phyloP scores from a whole-genome alignment of 108 stramenopile species.

The Phaeodactylum tricornutum region DNA sequence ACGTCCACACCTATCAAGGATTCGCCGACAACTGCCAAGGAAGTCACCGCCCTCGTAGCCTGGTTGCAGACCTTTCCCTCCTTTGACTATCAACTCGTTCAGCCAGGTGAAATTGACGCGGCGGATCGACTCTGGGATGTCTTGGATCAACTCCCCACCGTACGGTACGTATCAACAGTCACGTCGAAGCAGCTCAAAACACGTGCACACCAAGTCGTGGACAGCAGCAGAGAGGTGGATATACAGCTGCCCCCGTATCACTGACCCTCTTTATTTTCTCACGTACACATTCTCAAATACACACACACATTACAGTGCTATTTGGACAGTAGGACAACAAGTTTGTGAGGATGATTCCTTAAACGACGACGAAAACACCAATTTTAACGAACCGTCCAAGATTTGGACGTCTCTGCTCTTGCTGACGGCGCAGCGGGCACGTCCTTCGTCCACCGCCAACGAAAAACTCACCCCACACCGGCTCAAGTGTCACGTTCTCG shows the following conservation, averaged over 20 bases:
- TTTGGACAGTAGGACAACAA: slow-evolving; percentile 23
- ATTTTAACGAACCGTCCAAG: slow-evolving; percentile 4
- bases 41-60: slow-evolving; percentile 18
- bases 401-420: slow-evolving; percentile 19
- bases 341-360: slow-evolving; percentile 7
- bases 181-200: not conserved
- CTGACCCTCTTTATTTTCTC: not conserved
- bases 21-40: too few species aligned
- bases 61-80: slow-evolving; percentile 34
- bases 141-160: slow-evolving; percentile 3
- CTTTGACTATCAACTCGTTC: slow-evolving; percentile 6
- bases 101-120: slow-evolving; percentile 7
- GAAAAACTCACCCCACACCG: slow-evolving; percentile 1
- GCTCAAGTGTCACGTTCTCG: slow-evolving; percentile 10
- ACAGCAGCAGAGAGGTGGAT: too few species aligned
- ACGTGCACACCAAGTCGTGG: too few species aligned
- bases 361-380: slow-evolving; percentile 5
- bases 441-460: not conserved
- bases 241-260: not conserved
- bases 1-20: too few species aligned
- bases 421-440: slow-evolving; percentile 4
- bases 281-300: not conserved
- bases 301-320: slow-evolving; percentile 11
- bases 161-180: slow-evolving; percentile 27
- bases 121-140: slow-evolving; percentile 6